phyloP scores from a whole-genome alignment of 1,139 yeast genomes.

The Suhomyces bokatorum region DNA sequence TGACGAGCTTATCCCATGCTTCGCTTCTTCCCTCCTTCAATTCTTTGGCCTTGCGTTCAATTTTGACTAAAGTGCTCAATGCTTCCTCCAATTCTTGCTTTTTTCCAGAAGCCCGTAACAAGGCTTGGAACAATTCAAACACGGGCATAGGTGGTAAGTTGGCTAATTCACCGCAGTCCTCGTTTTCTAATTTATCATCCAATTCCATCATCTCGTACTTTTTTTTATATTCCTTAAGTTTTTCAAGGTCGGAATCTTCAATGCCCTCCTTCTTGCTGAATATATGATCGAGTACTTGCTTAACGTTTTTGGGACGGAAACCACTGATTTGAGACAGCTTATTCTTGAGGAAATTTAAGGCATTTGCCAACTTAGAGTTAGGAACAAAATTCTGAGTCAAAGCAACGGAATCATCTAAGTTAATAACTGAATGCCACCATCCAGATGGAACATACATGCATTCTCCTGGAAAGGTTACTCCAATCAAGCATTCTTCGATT shows the following conservation, averaged over 20 bases:
- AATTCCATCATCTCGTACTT: conserved; percentile 21
- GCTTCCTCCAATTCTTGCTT: conserved; percentile 34
- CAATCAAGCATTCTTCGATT: conserved; percentile 57
- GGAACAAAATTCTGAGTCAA: conserved; percentile 90
- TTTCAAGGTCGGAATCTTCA: conserved; percentile 17
- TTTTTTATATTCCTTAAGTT: conserved; percentile 21
- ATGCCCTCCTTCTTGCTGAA: conserved; percentile 32
- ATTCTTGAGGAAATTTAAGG: conserved; percentile 64
- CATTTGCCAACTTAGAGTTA: conserved; percentile 53
- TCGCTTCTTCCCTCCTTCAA: conserved; percentile 21
- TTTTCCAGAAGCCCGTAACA: conserved; percentile 39
- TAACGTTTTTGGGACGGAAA: conserved; percentile 59
- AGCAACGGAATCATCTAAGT: conserved; percentile 75
- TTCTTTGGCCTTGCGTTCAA: conserved; percentile 29
- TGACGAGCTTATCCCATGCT: conserved; percentile 24
- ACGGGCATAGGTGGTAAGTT: conserved; percentile 53
- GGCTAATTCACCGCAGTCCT: conserved; percentile 47
- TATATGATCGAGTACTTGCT: conserved; percentile 34
- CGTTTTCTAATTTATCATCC: conserved; percentile 29
- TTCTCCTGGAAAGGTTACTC: conserved; percentile 79
- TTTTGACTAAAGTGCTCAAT: conserved; percentile 27
- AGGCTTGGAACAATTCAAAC: conserved; percentile 54
- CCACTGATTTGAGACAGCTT: conserved; percentile 78
- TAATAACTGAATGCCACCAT: conserved; percentile 95
- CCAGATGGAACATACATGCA: conserved; percentile 89